A percentile compares a stretch with the other conserved stretches of the same genome.
Evolutionary conservation across 208 protist genomes (phyloP).

Genomic region (Leishmania lainsoni): DNA sequence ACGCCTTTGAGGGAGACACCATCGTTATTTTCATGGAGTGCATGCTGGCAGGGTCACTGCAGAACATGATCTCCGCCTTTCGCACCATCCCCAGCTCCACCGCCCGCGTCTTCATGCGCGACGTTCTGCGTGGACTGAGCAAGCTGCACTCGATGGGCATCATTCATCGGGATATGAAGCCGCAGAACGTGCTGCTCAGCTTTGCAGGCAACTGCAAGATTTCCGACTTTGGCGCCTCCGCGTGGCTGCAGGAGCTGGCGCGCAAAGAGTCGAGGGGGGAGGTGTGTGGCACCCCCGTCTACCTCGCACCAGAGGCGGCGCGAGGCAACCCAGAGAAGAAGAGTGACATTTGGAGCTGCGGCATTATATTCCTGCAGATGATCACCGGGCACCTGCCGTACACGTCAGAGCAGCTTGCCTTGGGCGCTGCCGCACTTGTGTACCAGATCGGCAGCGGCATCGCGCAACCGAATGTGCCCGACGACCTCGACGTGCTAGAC

Average conservation of each 20-base stretch:
- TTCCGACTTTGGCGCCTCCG: conserved; percentile 91
- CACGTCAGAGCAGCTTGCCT: conserved; percentile 49
- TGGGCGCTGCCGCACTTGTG: conserved; percentile 61
- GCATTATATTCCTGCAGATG: conserved; percentile 89
- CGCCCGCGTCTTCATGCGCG: conserved; percentile 77
- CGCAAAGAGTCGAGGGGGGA: conserved; percentile 55
- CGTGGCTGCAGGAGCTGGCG: conserved; percentile 71
- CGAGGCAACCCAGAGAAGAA: conserved; percentile 65
- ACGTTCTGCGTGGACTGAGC: conserved; percentile 80
- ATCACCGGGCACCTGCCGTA: conserved; percentile 82
- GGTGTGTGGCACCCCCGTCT: conserved; percentile 84
- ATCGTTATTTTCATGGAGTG: conserved; percentile 92
- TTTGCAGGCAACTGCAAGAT: conserved; percentile 86
- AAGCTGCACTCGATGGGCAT: conserved; percentile 85
- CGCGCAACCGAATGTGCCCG: conserved; percentile 62
- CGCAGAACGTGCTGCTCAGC: conserved; percentile 90
- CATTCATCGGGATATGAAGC: conserved; percentile 92
- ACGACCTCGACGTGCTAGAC: conserved; percentile 60
- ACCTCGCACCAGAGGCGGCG: conserved; percentile 88
- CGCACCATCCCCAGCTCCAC: conserved; percentile 66
- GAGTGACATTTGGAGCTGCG: conserved; percentile 90
- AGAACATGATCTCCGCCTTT: conserved; percentile 80
- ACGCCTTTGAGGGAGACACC: conserved; percentile 66
- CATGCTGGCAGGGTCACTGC: conserved; percentile 86
- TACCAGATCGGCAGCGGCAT: conserved; percentile 80